Percentiles rank a stretch among this genome's conserved stretches.
Evolutionary conservation across 441 rosid species (phyloP).

Genomic region (Hura crepitans): DNA sequence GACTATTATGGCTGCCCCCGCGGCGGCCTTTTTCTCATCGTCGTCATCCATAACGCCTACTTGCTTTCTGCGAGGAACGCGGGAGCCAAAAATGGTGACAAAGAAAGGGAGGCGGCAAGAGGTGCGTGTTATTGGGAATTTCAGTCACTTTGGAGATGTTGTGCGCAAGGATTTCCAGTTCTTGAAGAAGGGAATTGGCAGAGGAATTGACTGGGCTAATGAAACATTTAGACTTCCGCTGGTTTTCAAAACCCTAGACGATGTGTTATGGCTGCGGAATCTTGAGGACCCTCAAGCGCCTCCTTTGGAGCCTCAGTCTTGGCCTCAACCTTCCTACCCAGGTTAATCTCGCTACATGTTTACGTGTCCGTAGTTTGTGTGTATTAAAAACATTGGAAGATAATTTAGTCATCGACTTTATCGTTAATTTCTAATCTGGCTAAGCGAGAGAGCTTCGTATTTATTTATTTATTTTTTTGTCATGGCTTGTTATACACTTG

Average conservation of each 20-base stretch:
- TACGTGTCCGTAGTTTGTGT: neutral
- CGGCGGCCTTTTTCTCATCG: conserved; percentile 22
- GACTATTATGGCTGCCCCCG: conserved; percentile 8
- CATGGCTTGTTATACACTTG: neutral
- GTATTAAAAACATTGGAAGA: neutral
- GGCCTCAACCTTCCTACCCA: conserved; percentile 78
- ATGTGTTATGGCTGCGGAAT: conserved; percentile 65
- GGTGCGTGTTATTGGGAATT: conserved; percentile 41
- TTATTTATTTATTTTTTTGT: neutral
- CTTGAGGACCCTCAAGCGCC: conserved; percentile 59
- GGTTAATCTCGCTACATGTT: conserved; percentile 33
- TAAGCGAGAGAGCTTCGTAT: no score
- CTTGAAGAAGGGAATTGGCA: conserved; percentile 46
- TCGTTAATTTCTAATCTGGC: neutral
- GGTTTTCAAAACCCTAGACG: conserved; percentile 54
- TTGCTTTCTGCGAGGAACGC: conserved; percentile 19
- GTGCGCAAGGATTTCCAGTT: conserved; percentile 63
- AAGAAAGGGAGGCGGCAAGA: conserved; percentile 31
- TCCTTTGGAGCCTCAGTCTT: conserved; percentile 35
- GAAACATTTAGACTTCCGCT: conserved; percentile 54
- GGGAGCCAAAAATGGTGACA: conserved; percentile 30
- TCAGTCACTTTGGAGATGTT: conserved; percentile 54
- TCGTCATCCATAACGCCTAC: conserved; percentile 32
- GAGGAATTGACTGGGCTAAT: conserved; percentile 69
- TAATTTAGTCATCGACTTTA: neutral